Conservation (phyloP, 169 alveolate genomes). For the Cryptosporidium felis region DNA sequence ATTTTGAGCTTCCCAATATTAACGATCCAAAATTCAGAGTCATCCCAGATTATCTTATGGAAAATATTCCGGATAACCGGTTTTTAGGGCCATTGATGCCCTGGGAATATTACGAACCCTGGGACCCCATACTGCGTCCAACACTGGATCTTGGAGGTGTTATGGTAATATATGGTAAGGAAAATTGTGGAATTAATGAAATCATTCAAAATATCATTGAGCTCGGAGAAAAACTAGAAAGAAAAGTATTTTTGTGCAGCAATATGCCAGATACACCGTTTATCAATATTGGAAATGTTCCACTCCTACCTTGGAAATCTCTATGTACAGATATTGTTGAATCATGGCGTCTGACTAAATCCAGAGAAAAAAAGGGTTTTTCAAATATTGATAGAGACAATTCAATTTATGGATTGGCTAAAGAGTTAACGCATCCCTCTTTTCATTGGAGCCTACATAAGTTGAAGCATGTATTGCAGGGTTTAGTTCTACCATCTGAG, state of each 20-base stretch:
- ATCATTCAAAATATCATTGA: constrained; percentile 70
- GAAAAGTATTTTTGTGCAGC: constrained; percentile 77
- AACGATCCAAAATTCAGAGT: constrained; percentile 47
- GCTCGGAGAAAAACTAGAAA: constrained; percentile 73
- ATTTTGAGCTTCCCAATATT: constrained; percentile 36
- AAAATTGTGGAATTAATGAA: constrained; percentile 77
- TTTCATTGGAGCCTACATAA: constrained; percentile 79
- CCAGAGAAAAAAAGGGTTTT: constrained; percentile 78
- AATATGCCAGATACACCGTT: constrained; percentile 81
- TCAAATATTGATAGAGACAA: constrained; percentile 79
- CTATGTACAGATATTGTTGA: constrained; percentile 81
- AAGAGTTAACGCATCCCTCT: constrained; percentile 79
- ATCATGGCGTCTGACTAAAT: constrained; percentile 77
- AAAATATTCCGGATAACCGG: constrained; percentile 1
- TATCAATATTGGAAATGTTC: constrained; percentile 79
- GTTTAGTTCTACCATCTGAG: constrained; percentile 76
- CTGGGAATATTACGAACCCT: constrained; percentile 78
- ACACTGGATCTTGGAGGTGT: constrained; percentile 79
- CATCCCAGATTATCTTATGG: constrained; percentile 49
- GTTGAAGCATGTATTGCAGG: constrained; percentile 75
- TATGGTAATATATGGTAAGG: constrained; percentile 77
- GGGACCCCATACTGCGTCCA: constrained; percentile 78
- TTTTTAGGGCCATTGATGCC: constrained; percentile 79
- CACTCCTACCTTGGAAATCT: constrained; percentile 79
- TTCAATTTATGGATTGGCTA: constrained; percentile 77